Base-by-base conservation (phyloP, 345 rosid genomes). In the Syzygium aromaticum region DNA sequence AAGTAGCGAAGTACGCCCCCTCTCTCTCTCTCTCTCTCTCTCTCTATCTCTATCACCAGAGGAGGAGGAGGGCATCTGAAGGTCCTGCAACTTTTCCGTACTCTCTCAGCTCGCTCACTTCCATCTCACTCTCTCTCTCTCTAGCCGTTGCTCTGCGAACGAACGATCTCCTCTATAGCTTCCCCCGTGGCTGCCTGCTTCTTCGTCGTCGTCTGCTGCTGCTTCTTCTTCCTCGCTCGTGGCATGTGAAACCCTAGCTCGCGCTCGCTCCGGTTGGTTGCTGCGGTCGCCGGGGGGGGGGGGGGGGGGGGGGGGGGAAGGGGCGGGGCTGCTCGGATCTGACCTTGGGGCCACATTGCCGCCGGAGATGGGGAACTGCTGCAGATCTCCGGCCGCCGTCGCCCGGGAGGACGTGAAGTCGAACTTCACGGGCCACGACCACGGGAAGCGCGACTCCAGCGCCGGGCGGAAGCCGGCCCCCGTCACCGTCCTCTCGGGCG, bases 301-400 rank as follows among this genome's bases (percentile, higher is more conserved):
- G 38, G 38, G 38, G 38, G 38, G 38, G 38, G 38, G 38, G 38
- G 38, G 38, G 38, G 38, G 38, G 38, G 38, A 33, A 33, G 38
- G 38, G 38, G 38, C 38, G 38, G 46, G 46, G 46, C 46, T 43
- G 63, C 33, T 22, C 86, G 54, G 43, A 57, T 53, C 86, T 17
- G 85, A 51, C 12, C 33, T 51, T n/a, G 43, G 57, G 14, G 80
- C 87, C 27, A 63, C 57, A 78, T 84, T 87, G 25, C 82, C 28
- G 59, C 27, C 87, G 19, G 84, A 54, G 53, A 97, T 98, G 99
- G 99, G 99, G 80, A 98, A 98, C 91, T 98, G 99, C 89, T 98
- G 99, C 92, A 96, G 99, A 98, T 98, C 99, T 94, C 99, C 99
- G 73, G 99, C 99, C 2, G 95, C 99, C 6, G 99, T 96, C 0